Evolutionary conservation across 768 basidiomycete species (phyloP).

Genomic region (Mycena sanguinolenta): DNA sequence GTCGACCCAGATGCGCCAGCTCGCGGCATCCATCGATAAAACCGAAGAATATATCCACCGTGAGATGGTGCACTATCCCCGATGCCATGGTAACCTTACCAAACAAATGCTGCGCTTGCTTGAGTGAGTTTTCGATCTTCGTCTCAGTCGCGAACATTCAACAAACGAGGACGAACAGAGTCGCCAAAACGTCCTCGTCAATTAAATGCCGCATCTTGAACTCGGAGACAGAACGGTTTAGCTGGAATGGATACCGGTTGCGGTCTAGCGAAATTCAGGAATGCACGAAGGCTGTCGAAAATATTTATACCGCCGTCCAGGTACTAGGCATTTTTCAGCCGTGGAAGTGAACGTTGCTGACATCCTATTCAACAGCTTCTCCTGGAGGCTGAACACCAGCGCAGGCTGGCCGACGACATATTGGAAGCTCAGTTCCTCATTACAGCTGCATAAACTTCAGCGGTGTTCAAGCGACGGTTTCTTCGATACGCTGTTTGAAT

Average conservation of each 20-base stretch:
- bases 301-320: not conserved
- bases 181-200: not conserved
- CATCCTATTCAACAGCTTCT: not conserved
- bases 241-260: not conserved
- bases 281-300: not conserved
- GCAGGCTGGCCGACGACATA: slow-evolving; percentile 1
- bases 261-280: not conserved
- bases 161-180: not conserved
- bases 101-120: not conserved
- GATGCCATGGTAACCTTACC: not conserved
- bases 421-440: not conserved
- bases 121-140: not conserved
- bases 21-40: not conserved
- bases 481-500: too few species aligned
- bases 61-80: not conserved
- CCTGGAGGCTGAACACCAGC: slow-evolving; percentile 9
- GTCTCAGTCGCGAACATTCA: not conserved
- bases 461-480: too few species aligned
- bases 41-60: not conserved
- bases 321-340: fast-evolving
- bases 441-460: not conserved
- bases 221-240: not conserved
- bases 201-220: slow-evolving; percentile 1
- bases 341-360: too few species aligned
- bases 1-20: not conserved